Percentiles rank a stretch among this genome's conserved stretches.
These are phyloP conservation scores for Pseudogymnoascus sp. DNA, from an alignment of 2,329 filamentous ascomycete species.

Conservation along the genomic window DNA sequence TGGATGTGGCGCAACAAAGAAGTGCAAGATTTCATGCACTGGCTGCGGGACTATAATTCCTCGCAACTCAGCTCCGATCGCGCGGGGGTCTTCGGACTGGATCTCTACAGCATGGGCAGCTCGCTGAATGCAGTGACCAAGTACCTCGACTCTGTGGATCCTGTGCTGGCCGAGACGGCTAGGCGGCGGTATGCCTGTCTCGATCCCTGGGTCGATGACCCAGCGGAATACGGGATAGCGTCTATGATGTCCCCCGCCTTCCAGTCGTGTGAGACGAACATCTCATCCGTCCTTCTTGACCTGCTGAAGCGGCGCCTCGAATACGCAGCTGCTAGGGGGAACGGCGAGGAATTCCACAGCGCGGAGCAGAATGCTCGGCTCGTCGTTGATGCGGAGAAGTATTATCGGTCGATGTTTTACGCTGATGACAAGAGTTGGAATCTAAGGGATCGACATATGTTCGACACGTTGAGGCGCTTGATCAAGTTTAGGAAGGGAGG, in stretches of 20 bases:
- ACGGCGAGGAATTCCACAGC: slow-evolving; percentile 41
- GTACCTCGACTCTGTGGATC: slow-evolving; percentile 40
- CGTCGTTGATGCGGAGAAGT: slow-evolving; percentile 38
- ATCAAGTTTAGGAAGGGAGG: slow-evolving; percentile 36
- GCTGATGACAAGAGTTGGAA: slow-evolving; percentile 42
- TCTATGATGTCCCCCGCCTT: slow-evolving; percentile 29
- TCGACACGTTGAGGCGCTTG: slow-evolving; percentile 37
- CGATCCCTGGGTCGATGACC: slow-evolving; percentile 41
- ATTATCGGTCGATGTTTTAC: slow-evolving; percentile 46
- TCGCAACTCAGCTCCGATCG: neutral
- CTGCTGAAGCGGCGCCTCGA: slow-evolving; percentile 36
- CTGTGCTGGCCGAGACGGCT: slow-evolving; percentile 35
- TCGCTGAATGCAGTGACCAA: slow-evolving; percentile 39
- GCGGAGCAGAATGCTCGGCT: slow-evolving; percentile 43
- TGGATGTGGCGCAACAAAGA: slow-evolving; percentile 51
- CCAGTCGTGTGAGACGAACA: slow-evolving; percentile 37
- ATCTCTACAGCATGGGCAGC: slow-evolving; percentile 41
- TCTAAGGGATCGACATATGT: slow-evolving; percentile 44
- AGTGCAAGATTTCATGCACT: slow-evolving; percentile 42
- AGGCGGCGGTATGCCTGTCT: slow-evolving; percentile 38
- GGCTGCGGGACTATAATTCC: slow-evolving; percentile 35
- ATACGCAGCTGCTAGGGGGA: slow-evolving; percentile 20
- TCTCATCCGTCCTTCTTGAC: slow-evolving; percentile 38
- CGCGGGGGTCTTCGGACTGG: slow-evolving; percentile 41
- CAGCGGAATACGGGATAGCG: slow-evolving; percentile 40